Percentiles rank a stretch among this genome's conserved stretches.
Evolutionary conservation across 352 stramenopile genomes (phyloP).

Genomic region (Phytophthora aleatoria): DNA sequence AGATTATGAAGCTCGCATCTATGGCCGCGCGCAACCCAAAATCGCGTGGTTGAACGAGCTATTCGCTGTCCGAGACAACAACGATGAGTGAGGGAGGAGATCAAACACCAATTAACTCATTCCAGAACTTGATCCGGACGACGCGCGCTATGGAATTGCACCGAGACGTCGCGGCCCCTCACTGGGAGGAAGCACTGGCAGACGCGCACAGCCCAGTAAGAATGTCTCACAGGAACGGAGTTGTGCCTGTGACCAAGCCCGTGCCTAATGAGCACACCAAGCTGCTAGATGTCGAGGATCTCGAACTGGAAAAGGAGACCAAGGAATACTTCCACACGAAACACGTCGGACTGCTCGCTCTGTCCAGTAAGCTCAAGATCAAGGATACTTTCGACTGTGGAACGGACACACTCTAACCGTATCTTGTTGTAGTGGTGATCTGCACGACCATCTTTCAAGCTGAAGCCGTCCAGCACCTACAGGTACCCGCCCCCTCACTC

Average conservation of each 20-base stretch:
- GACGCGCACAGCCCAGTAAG: slow-evolving; percentile 17
- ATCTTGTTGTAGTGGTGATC: slow-evolving; percentile 25
- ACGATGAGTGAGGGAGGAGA: slow-evolving; percentile 6
- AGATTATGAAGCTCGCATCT: slow-evolving; percentile 12
- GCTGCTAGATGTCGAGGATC: slow-evolving; percentile 21
- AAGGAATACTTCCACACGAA: slow-evolving; percentile 29
- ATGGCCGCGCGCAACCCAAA: slow-evolving; percentile 5
- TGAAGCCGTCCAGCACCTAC: slow-evolving; percentile 33
- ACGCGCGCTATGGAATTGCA: slow-evolving; percentile 18
- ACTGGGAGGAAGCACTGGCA: slow-evolving; percentile 11
- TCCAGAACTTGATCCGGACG: slow-evolving; percentile 7
- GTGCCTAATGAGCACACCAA: slow-evolving; percentile 28
- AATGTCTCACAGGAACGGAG: slow-evolving; percentile 16
- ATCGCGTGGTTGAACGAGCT: slow-evolving; percentile 22
- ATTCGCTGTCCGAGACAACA: slow-evolving; percentile 5
- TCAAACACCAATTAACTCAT: slow-evolving; percentile 10
- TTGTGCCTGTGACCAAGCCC: slow-evolving; percentile 25
- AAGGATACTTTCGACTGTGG: not conserved
- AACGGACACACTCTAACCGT: not conserved
- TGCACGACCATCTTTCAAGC: slow-evolving; percentile 36
- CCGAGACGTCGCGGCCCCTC: slow-evolving; percentile 3
- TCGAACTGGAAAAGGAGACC: slow-evolving; percentile 16
- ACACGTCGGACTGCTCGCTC: slow-evolving; percentile 21
- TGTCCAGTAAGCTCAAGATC: slow-evolving; percentile 13
- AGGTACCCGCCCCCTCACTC: slow-evolving; percentile 14